A percentile compares a stretch with the other conserved stretches of the same genome.
These are phyloP conservation scores for Sporothrix humicola DNA, from an alignment of 2,329 filamentous ascomycete species.

Conservation along the genomic window DNA sequence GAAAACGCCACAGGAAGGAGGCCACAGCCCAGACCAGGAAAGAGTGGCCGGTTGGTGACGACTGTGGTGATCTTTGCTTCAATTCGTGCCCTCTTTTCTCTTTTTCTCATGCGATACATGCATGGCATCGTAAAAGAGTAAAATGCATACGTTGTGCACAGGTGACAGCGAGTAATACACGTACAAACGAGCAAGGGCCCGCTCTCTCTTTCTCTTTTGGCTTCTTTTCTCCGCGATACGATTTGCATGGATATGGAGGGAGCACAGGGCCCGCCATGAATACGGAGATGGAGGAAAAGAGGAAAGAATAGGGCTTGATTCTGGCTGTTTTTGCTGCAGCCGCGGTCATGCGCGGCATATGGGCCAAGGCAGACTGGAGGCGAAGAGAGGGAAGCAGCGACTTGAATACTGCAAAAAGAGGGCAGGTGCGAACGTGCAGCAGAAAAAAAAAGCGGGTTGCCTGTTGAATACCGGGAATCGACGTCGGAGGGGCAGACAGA, in stretches of 20 bases:
- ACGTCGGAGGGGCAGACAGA: neutral
- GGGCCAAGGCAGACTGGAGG: slow-evolving; percentile 33
- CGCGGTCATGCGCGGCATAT: slow-evolving; percentile 30
- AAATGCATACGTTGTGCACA: neutral
- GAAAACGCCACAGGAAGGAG: slow-evolving; percentile 2
- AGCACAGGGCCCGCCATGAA: slow-evolving; percentile 7
- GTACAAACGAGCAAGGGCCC: neutral
- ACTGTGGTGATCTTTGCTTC: neutral
- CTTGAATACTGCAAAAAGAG: slow-evolving; percentile 19
- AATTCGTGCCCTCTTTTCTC: slow-evolving; percentile 11
- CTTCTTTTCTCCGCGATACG: neutral
- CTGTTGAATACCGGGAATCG: slow-evolving; percentile 21
- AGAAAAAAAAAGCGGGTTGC: slow-evolving; percentile 22
- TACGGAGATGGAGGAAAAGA: neutral
- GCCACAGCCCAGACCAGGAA: neutral
- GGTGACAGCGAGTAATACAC: slow-evolving; percentile 11
- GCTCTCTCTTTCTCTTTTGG: too few relatives aligned
- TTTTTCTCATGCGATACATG: slow-evolving; percentile 5
- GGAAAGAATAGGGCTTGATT: neutral
- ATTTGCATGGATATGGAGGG: slow-evolving; percentile 12
- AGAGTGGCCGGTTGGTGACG: neutral
- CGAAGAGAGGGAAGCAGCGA: slow-evolving; percentile 6
- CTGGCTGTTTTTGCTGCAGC: neutral
- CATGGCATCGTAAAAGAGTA: neutral
- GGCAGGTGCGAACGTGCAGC: slow-evolving; percentile 21